Conservation (phyloP, 148 eudicot species). For the Selenicereus undatus region DNA sequence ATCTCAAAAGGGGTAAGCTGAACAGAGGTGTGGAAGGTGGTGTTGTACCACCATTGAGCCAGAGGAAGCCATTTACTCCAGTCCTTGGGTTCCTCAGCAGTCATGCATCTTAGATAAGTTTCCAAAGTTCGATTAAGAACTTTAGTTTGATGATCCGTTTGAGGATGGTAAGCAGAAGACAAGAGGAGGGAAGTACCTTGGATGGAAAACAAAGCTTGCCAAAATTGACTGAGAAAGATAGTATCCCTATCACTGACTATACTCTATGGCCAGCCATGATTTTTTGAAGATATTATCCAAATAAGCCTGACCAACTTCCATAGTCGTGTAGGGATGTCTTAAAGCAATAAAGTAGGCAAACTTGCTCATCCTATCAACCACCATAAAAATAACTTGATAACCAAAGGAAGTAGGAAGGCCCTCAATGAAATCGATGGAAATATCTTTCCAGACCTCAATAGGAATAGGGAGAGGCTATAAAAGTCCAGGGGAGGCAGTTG, state of each 20-base stretch:
- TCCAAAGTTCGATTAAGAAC: not conserved
- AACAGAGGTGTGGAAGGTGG: not conserved
- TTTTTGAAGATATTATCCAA: too few relatives aligned
- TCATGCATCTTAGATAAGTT: not conserved
- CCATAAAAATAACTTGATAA: not conserved
- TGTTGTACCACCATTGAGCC: conserved; percentile 2
- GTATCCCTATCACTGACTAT: too few relatives aligned
- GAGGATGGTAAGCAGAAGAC: too few relatives aligned
- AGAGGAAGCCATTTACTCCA: not conserved
- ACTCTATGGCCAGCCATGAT: too few relatives aligned
- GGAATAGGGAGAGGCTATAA: not conserved
- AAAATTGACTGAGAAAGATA: too few relatives aligned
- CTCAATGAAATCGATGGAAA: not conserved
- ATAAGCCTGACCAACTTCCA: too few relatives aligned
- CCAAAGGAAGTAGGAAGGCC: not conserved
- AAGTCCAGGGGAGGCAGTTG: not conserved
- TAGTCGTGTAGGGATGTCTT: not conserved
- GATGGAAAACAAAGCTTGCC: too few relatives aligned
- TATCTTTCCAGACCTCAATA: not conserved
- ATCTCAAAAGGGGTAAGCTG: not conserved
- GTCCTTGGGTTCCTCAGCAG: not conserved
- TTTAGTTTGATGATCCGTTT: too few relatives aligned
- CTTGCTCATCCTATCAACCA: not conserved
- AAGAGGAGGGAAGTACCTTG: too few relatives aligned
- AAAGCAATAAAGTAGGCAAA: not conserved